phyloP scores from a whole-genome alignment of 2,329 filamentous ascomycete genomes.

The Fusarium sp. region DNA sequence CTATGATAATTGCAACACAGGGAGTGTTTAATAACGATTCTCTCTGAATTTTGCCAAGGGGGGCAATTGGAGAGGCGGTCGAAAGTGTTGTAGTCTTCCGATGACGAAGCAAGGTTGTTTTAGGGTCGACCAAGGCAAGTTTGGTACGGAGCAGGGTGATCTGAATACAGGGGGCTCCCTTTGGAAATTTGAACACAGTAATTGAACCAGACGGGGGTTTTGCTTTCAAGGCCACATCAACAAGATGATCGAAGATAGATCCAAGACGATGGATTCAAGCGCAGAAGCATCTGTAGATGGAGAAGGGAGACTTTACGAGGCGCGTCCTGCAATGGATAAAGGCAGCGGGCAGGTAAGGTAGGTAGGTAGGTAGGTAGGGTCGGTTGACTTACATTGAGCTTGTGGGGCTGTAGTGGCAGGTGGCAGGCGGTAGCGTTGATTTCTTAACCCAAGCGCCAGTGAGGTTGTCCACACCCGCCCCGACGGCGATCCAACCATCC shows the following conservation, averaged over 20 bases:
- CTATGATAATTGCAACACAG: background rate
- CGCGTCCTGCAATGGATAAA: background rate
- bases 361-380: background rate
- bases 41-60: background rate
- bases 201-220: background rate
- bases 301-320: constrained; percentile 26
- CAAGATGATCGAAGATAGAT: background rate
- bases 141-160: background rate
- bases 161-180: constrained; percentile 1
- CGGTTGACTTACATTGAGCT: constrained; percentile 2
- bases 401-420: constrained; percentile 16
- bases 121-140: background rate
- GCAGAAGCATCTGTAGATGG: constrained; percentile 11
- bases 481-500: background rate
- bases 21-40: background rate
- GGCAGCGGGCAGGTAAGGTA: background rate
- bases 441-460: background rate
- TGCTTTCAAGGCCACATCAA: background rate
- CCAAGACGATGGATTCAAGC: background rate
- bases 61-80: background rate
- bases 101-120: constrained; percentile 13
- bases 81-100: background rate
- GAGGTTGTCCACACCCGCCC: background rate
- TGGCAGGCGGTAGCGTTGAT: background rate
- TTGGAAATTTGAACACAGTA: background rate